These are phyloP conservation scores for Funneliformis geosporum DNA, from an alignment of 192 early-diverging fungal species.

Conservation along the genomic window DNA sequence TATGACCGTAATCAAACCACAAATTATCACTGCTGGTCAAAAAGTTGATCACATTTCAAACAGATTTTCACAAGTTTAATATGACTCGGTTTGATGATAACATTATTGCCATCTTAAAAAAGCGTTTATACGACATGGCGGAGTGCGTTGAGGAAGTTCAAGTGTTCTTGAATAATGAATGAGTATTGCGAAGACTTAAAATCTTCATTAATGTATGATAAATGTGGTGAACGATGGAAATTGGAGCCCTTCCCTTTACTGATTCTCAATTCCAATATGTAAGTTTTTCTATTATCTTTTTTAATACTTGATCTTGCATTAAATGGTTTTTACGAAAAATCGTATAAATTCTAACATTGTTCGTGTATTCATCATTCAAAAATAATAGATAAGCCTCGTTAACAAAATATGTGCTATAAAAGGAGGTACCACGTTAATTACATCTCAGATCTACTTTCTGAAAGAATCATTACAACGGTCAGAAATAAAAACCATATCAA, in stretches of 20 bases:
- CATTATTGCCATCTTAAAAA: slow-evolving; percentile 80
- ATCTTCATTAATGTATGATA: slow-evolving; percentile 70
- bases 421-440: slow-evolving; percentile 92
- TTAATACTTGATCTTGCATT: no score
- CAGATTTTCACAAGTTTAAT: slow-evolving; percentile 89
- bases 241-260: slow-evolving; percentile 72
- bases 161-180: slow-evolving; percentile 83
- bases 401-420: slow-evolving; percentile 95
- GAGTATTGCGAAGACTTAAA: slow-evolving; percentile 32
- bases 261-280: slow-evolving; percentile 96
- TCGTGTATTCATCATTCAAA: no score
- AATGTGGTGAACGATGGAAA: slow-evolving; percentile 86
- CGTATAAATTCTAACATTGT: no score
- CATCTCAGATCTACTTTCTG: slow-evolving; percentile 79
- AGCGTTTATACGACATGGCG: slow-evolving; percentile 93
- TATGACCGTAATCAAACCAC: slow-evolving; percentile 75
- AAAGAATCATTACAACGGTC: slow-evolving; percentile 63
- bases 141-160: slow-evolving; percentile 82
- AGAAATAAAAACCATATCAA: slow-evolving; percentile 86
- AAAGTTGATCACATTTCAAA: slow-evolving; percentile 86
- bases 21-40: slow-evolving; percentile 72
- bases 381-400: slow-evolving; percentile 66
- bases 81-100: slow-evolving; percentile 68
- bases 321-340: no score
- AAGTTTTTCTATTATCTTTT: neutral